A percentile compares a stretch with the other conserved stretches of the same genome.
Evolutionary conservation across 768 basidiomycete species (phyloP).

Genomic region (Mycena latifolia): DNA sequence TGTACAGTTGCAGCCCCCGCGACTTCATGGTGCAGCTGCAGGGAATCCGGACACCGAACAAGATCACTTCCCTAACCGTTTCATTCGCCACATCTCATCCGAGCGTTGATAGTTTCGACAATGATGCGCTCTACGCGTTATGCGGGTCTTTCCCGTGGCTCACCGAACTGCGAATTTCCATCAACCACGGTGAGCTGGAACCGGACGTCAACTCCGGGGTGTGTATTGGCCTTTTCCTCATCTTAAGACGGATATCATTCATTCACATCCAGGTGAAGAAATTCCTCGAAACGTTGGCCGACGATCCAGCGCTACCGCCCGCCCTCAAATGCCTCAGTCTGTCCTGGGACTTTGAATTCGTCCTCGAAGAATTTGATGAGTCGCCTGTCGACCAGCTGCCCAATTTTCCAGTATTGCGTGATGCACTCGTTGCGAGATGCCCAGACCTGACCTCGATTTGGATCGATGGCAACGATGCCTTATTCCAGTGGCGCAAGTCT

Average conservation of each 20-base stretch:
- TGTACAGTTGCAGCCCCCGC: neutral
- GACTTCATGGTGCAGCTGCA: no score
- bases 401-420: conserved; percentile 14
- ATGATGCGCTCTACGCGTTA: neutral
- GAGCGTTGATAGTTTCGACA: neutral
- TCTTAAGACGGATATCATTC: neutral
- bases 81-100: no score
- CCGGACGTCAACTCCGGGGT: neutral
- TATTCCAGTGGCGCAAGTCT: no score
- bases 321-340: neutral
- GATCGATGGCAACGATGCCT: conserved; percentile 8
- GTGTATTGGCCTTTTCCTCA: neutral
- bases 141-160: conserved; percentile 6
- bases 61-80: conserved; percentile 1
- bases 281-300: neutral
- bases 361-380: neutral
- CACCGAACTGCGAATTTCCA: neutral
- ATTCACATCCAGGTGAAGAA: neutral
- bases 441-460: conserved; percentile 2
- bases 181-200: neutral
- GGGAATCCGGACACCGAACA: neutral
- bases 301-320: neutral
- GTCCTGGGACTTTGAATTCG: neutral
- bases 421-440: conserved; percentile 8
- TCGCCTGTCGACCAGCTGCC: neutral